phyloP scores from a whole-genome alignment of 1,284 basidiomycete species.

The Somion occarium region DNA sequence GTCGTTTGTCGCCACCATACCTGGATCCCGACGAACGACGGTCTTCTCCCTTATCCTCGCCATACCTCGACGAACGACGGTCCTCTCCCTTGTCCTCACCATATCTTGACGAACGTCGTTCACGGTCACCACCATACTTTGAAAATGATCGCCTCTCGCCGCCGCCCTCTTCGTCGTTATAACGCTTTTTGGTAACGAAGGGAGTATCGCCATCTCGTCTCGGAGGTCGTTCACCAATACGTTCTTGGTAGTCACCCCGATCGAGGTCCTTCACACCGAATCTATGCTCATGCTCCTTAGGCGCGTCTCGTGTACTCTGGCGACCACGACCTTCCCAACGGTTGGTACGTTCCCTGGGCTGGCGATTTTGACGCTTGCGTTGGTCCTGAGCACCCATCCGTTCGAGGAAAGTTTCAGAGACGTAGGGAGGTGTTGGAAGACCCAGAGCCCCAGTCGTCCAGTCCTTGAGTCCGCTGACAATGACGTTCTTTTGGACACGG shows the following conservation, averaged over 20 bases:
- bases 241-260: not conserved
- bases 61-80: not conserved
- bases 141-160: not conserved
- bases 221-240: not conserved
- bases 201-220: not conserved
- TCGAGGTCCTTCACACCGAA: not conserved
- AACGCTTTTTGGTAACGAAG: not conserved
- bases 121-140: not conserved
- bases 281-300: not conserved
- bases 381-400: slow-evolving; percentile 27
- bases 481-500: slow-evolving; percentile 38
- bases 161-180: not conserved
- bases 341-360: not conserved
- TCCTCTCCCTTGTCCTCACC: not conserved
- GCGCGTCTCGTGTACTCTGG: not conserved
- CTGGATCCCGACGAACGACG: not conserved
- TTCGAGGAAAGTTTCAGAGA: slow-evolving; percentile 43
- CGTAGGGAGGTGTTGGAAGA: slow-evolving; percentile 43
- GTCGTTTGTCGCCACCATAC: too few species aligned
- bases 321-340: not conserved
- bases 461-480: slow-evolving; percentile 59
- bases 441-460: slow-evolving; percentile 62
- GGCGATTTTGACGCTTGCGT: slow-evolving; percentile 1
- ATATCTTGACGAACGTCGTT: not conserved
- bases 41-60: not conserved